Base-by-base conservation (phyloP, 352 stramenopile genomes). In the Phytopythium mirpurense region DNA sequence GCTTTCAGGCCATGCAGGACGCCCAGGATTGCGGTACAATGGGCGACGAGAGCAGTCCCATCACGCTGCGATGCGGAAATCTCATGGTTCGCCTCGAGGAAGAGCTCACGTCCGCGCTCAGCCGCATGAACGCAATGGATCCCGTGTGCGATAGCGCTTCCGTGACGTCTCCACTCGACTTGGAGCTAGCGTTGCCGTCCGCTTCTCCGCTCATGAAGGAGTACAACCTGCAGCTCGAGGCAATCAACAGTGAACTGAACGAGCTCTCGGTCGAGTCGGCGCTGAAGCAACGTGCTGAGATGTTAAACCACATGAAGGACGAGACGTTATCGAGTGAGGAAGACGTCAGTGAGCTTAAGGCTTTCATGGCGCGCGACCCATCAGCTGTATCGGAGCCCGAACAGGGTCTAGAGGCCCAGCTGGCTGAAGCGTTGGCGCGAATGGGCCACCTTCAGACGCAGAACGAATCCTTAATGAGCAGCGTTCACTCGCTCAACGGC, bases 71-170 rank as follows among this genome's bases (percentile, higher is more conserved):
- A 7, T 60, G 51, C 19, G 45, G 46, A 4, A 54, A 56, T 23
- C 56, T 68, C 24, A 65, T 68, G n/a, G 61, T 62, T 11, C 63
- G 58, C 6, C 48, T 68, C 18, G 61, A 68, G 26, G 57, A 68
- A 7, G 61, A 68, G 18, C 57, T 68, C 11, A 59, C 46, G 15
- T 56, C 51, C 1, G 61, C 61, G 3, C 57, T 68, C 23, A 51
- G 32, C 3, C 57, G 59, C n/a, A 65, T 68, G 47, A 65, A 51
- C 44, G 53, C 56, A 14, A 56, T 67, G 12, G 60, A 63, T 12
- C 15, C 41, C 0, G 24, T 18, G 24, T 14, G 5, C 21, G 24
- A 34, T 3, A 19, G 15, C 16, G 3, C 23, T n/a, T 5, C 15
- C n/a, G 15, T 34, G 14, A 15, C 21, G 24, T 56, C 26, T 37